Evolutionary conservation across 2,329 filamentous ascomycete species (phyloP).

Genomic region (Aspergillus sclerotialis): DNA sequence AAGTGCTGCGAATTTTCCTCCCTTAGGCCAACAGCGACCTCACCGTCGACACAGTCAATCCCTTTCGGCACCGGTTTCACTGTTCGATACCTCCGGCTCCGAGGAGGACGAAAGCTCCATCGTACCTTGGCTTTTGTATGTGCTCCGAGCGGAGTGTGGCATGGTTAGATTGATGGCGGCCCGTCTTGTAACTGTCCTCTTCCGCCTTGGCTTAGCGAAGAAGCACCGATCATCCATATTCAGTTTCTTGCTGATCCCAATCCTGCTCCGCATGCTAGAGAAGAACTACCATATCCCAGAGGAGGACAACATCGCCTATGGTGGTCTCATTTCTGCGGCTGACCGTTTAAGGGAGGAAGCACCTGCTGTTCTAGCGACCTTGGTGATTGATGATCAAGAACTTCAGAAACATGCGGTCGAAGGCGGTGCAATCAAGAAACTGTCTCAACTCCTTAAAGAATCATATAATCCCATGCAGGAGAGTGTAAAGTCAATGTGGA

Average conservation of each 20-base stretch:
- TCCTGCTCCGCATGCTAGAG: constrained; percentile 61
- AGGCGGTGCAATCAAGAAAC: constrained; percentile 53
- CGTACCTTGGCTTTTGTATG: constrained; percentile 64
- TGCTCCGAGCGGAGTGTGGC: constrained; percentile 52
- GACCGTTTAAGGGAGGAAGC: constrained; percentile 61
- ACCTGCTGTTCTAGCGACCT: constrained; percentile 66
- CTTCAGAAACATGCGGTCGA: constrained; percentile 80
- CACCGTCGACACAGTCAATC: constrained; percentile 31
- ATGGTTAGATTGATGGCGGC: constrained; percentile 61
- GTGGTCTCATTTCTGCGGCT: constrained; percentile 33
- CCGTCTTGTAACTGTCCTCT: constrained; percentile 61
- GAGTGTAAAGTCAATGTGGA: constrained; percentile 49
- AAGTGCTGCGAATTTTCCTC: constrained; percentile 45
- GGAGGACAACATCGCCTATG: constrained; percentile 32
- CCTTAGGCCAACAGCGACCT: constrained; percentile 39
- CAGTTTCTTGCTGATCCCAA: constrained; percentile 61
- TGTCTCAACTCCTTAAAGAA: constrained; percentile 59
- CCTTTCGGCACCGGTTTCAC: constrained; percentile 26
- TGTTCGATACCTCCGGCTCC: constrained; percentile 31
- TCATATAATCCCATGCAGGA: constrained; percentile 56
- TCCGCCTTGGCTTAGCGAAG: constrained; percentile 59
- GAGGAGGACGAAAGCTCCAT: constrained; percentile 64
- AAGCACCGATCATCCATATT: constrained; percentile 59
- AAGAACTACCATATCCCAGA: constrained; percentile 39
- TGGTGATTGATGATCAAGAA: constrained; percentile 70